Percentiles rank a stretch among this genome's conserved stretches.
Evolutionary conservation across 768 basidiomycete genomes (phyloP).

Genomic region (Strobilomyces echinocephalus): DNA sequence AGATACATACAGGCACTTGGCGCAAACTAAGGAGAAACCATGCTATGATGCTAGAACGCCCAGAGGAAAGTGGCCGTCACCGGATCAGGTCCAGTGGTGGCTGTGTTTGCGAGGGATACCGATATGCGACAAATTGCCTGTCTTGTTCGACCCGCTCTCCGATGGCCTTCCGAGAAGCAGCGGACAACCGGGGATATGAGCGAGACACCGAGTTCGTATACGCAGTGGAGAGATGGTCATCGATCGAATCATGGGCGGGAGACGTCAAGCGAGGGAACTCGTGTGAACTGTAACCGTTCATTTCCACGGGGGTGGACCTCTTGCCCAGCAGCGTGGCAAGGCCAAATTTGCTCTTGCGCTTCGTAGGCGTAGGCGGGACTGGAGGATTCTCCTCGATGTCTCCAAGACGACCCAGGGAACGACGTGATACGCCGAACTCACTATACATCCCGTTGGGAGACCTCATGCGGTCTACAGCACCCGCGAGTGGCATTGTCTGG

Average conservation of each 20-base stretch:
- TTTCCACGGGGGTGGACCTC: constrained; percentile 31
- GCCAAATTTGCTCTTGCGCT: constrained; percentile 73
- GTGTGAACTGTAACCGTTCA: constrained; percentile 37
- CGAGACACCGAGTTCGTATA: constrained; percentile 50
- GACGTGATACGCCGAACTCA: constrained; percentile 68
- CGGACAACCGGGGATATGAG: constrained; percentile 52
- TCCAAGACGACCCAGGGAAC: constrained; percentile 44
- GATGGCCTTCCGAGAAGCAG: constrained; percentile 63
- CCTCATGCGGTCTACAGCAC: constrained; percentile 34
- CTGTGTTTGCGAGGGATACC: constrained; percentile 78
- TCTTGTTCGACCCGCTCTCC: constrained; percentile 84
- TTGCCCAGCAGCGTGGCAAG: constrained; percentile 64
- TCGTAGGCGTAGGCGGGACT: constrained; percentile 37
- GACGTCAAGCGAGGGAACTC: constrained; percentile 47
- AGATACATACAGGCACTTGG: constrained; percentile 5
- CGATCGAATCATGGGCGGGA: constrained; percentile 44
- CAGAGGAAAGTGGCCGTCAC: constrained; percentile 20
- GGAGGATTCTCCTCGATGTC: constrained; percentile 28
- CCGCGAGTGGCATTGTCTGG: constrained; percentile 46
- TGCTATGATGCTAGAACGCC: constrained; percentile 4
- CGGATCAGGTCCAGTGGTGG: constrained; percentile 54
- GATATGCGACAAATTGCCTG: constrained; percentile 78
- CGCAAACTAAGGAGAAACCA: constrained; percentile 4
- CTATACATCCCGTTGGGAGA: constrained; percentile 47
- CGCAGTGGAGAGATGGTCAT: constrained; percentile 41